Evolutionary conservation across 225 moss, liverwort and hornwort genomes (phyloP), one percentile per base, ranked within the genome.

Genomic region (Pseudisothecium myosuroides): DNA sequence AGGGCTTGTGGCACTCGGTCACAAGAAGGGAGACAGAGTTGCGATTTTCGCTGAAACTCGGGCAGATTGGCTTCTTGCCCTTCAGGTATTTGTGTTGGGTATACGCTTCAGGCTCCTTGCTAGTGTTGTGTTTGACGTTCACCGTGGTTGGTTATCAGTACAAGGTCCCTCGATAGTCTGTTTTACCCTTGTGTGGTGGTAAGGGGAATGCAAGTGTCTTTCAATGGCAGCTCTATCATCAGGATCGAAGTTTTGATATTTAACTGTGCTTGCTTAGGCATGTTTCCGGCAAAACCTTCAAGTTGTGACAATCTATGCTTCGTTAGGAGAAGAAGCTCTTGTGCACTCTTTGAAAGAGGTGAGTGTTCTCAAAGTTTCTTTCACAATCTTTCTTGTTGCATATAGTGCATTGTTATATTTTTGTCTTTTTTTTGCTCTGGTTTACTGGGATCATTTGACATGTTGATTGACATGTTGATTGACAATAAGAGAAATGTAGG

Each of bases 231-330:
- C 39, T 83, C 55, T 39, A 54, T 83, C 45, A 62, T 79, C 67
- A 67, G 73, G 52, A 89, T 85, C 62, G 29, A 71, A 81, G 31
- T 50, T 64, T 37, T 88, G 79, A 73, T 86, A 63, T n/a, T 56
- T 54, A 64, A 41, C 50, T 93, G 63, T 82, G 67, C 52, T 78
- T 86, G 80, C 77, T 47, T 93, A 99, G 96, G 99, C 95, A 81
- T 96, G 96, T 71, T 95, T 96, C 80, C 91, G 97, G 83, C 93
- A 94, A 82, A 97, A 93, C 81, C 89, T 91, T 39, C 83, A 87
- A 77, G 97, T 97, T 41, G 96, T 99, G 73, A 99, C 99, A 61
- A 95, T 99, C 47, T 99, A 99, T 76, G 96, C 97, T 32, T 96
- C 97, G 21, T 90, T 99, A 69, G 99, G 99, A 69, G 99, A 99